phyloP scores from a whole-genome alignment of 257 asterid species.

The Sherardia arvensis region DNA sequence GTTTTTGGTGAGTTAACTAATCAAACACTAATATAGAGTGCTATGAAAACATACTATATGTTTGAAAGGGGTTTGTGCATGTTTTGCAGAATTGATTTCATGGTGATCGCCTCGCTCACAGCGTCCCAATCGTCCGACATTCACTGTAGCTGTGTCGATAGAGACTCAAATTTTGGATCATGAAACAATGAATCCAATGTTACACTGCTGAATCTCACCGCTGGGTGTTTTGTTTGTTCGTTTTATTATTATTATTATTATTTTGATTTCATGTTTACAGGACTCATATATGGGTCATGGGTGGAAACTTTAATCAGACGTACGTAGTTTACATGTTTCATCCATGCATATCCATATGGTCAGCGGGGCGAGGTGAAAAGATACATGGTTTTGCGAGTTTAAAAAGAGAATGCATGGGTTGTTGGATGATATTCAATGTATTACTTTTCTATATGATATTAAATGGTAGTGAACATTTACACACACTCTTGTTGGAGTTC shows the following conservation, averaged over 20 bases:
- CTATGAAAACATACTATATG: background rate
- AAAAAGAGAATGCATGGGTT: slow-evolving; percentile 7
- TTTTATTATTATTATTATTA: no score
- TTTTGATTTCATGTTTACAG: no score
- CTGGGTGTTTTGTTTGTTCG: no score
- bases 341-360: slow-evolving; percentile 2
- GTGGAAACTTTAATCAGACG: background rate
- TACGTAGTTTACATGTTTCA: background rate
- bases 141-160: no score
- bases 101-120: no score
- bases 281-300: no score
- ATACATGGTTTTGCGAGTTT: background rate
- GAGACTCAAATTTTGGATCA: no score
- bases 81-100: background rate
- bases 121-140: no score
- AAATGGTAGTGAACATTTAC: slow-evolving; percentile 11
- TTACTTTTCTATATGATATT: slow-evolving; percentile 4
- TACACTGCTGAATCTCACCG: no score
- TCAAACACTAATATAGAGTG: background rate
- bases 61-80: background rate
- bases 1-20: no score
- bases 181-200: no score
- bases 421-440: slow-evolving; percentile 9
- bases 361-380: slow-evolving; percentile 2
- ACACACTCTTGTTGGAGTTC: no score